Conservation (phyloP, 1,139 yeast genomes). For the Yamadazyma songkhlaensis region DNA sequence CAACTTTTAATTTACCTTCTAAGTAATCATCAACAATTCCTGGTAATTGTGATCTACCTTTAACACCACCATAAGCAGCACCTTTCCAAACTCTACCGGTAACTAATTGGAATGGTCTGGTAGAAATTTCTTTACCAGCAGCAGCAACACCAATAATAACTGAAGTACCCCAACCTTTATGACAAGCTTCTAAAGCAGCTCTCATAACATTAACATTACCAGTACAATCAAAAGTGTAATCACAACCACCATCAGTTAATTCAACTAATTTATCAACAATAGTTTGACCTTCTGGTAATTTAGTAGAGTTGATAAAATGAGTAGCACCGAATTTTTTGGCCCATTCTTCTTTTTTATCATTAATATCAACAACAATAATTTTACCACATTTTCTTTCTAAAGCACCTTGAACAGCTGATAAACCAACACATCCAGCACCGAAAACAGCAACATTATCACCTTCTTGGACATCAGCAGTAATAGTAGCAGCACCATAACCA, state of each 20-base stretch:
- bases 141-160: conserved; percentile 97
- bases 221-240: conserved; percentile 95
- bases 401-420: conserved; percentile 95
- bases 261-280: conserved; percentile 84
- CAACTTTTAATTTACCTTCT: conserved; percentile 82
- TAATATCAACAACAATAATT: conserved; percentile 86
- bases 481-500: conserved; percentile 96
- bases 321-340: conserved; percentile 92
- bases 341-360: conserved; percentile 81
- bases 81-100: conserved; percentile 99
- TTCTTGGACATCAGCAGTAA: conserved; percentile 86
- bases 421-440: conserved; percentile 97
- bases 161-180: conserved; percentile 98
- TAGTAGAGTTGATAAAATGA: conserved; percentile 82
- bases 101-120: conserved; percentile 98
- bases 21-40: conserved; percentile 84
- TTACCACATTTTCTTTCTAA: conserved; percentile 73
- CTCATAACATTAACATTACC: conserved; percentile 96
- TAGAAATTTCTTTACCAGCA: conserved; percentile 93
- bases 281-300: conserved; percentile 67
- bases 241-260: conserved; percentile 95
- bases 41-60: conserved; percentile 95
- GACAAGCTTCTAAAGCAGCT: conserved; percentile 92
- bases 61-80: conserved; percentile 97
- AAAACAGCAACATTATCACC: conserved; percentile 96